A percentile compares a stretch with the other conserved stretches of the same genome.
Conservation (phyloP, 1,284 basidiomycete species). For the Afroboletus lepidellus region DNA sequence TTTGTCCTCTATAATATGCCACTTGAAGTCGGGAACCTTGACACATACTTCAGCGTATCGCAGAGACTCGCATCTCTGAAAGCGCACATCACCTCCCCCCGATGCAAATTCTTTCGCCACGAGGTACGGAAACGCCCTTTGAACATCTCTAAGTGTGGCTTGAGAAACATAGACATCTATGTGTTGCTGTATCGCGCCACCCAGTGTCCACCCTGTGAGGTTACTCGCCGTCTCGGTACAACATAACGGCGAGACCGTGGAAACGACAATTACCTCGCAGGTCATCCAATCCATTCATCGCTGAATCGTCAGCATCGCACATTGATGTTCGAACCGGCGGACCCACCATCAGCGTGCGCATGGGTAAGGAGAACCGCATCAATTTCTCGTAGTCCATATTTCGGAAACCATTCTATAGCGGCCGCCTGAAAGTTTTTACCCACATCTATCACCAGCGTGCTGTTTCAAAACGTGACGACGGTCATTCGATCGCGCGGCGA, state of each 20-base stretch:
- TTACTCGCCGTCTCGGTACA: not conserved
- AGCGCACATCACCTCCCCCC: slow-evolving; percentile 72
- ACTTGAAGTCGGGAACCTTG: slow-evolving; percentile 75
- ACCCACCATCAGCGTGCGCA: slow-evolving; percentile 73
- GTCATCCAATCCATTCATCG: slow-evolving; percentile 83
- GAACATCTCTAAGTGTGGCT: slow-evolving; percentile 62
- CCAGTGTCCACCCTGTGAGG: slow-evolving; percentile 69
- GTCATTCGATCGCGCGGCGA: slow-evolving; percentile 3
- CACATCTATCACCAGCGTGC: slow-evolving; percentile 75
- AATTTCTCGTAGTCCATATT: slow-evolving; percentile 67
- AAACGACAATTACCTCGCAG: slow-evolving; percentile 54
- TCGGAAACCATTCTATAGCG: slow-evolving; percentile 79
- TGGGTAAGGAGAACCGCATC: slow-evolving; percentile 81
- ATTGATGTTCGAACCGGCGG: not conserved
- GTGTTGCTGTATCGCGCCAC: slow-evolving; percentile 60
- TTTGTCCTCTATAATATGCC: slow-evolving; percentile 72
- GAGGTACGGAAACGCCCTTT: slow-evolving; percentile 74
- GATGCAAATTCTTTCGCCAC: slow-evolving; percentile 73
- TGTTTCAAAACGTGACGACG: slow-evolving; percentile 26
- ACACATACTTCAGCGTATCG: not conserved
- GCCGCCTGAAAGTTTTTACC: slow-evolving; percentile 79
- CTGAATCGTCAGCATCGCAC: slow-evolving; percentile 36
- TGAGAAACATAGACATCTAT: slow-evolving; percentile 73
- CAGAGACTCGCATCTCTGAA: not conserved
- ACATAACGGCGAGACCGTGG: not conserved